Percentiles rank a stretch among this genome's conserved stretches.
Evolutionary conservation across 805 yeast species (phyloP).

Genomic region (Ogataea pini): DNA sequence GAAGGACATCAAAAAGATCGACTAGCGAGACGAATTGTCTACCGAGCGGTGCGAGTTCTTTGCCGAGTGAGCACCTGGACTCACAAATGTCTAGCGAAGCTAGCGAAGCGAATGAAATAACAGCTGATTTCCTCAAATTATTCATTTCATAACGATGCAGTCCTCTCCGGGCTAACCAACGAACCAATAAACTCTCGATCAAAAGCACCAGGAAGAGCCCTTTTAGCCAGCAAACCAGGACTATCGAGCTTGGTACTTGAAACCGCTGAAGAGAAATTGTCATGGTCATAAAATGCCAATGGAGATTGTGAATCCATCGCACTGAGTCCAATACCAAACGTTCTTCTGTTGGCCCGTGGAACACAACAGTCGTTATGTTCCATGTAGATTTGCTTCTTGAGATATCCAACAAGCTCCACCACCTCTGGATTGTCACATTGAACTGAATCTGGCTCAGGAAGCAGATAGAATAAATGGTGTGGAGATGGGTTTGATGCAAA

Average conservation of each 20-base stretch:
- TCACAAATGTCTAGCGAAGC: too few relatives aligned
- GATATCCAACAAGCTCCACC: slow-evolving; percentile 21
- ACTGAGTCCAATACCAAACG: slow-evolving; percentile 1
- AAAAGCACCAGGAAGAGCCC: slow-evolving; percentile 19
- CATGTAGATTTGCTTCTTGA: slow-evolving; percentile 19
- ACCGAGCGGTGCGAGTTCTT: too few relatives aligned
- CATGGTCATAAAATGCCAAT: slow-evolving; percentile 10
- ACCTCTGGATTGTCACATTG: slow-evolving; percentile 15
- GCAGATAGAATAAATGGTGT: slow-evolving; percentile 21
- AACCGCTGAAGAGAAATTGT: slow-evolving; percentile 2
- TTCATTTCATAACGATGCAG: background rate
- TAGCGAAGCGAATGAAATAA: too few relatives aligned
- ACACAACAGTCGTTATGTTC: slow-evolving; percentile 28
- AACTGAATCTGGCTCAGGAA: slow-evolving; percentile 18
- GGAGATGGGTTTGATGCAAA: slow-evolving; percentile 30
- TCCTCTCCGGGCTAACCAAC: slow-evolving; percentile 3
- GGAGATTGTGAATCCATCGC: slow-evolving; percentile 7
- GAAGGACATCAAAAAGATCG: background rate
- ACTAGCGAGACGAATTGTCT: background rate
- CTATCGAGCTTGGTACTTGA: slow-evolving; percentile 14
- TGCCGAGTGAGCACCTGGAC: too few relatives aligned
- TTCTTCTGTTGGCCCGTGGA: slow-evolving; percentile 1
- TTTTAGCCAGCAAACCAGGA: slow-evolving; percentile 9
- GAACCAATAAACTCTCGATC: slow-evolving; percentile 10
- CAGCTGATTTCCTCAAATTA: too few relatives aligned